phyloP scores from a whole-genome alignment of 805 yeast genomes.

The Barnettozyma populi region DNA sequence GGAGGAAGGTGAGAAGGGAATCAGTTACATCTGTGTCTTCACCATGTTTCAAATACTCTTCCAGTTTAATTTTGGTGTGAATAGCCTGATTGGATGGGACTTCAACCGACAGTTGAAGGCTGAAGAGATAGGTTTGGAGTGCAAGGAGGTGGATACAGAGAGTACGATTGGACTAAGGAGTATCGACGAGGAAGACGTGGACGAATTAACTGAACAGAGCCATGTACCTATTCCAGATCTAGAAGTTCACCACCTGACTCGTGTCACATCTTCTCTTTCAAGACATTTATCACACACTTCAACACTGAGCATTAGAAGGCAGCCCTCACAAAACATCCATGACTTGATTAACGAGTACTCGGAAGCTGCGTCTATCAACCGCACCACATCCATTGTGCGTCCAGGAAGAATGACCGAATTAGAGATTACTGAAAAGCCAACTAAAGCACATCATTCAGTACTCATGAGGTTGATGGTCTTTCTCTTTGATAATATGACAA shows the following conservation, averaged over 20 bases:
- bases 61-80: constrained; percentile 75
- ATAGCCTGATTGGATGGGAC: constrained; percentile 64
- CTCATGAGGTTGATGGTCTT: constrained; percentile 20
- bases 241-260: constrained; percentile 7
- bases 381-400: constrained; percentile 12
- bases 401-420: constrained; percentile 21
- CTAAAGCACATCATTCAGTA: background rate
- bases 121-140: constrained; percentile 1
- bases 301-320: constrained; percentile 8
- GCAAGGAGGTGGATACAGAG: background rate
- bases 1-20: constrained; percentile 65
- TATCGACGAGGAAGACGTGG: constrained; percentile 1
- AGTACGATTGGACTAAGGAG: background rate
- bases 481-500: constrained; percentile 47
- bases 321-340: constrained; percentile 23
- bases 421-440: constrained; percentile 5
- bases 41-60: constrained; percentile 54
- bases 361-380: constrained; percentile 18
- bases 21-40: constrained; percentile 78
- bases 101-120: constrained; percentile 23
- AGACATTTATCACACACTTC: constrained; percentile 4
- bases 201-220: background rate
- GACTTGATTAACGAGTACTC: constrained; percentile 46
- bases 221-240: background rate
- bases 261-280: background rate